phyloP scores from a whole-genome alignment of 1,284 basidiomycete genomes.

The Neonothopanus nambi region DNA sequence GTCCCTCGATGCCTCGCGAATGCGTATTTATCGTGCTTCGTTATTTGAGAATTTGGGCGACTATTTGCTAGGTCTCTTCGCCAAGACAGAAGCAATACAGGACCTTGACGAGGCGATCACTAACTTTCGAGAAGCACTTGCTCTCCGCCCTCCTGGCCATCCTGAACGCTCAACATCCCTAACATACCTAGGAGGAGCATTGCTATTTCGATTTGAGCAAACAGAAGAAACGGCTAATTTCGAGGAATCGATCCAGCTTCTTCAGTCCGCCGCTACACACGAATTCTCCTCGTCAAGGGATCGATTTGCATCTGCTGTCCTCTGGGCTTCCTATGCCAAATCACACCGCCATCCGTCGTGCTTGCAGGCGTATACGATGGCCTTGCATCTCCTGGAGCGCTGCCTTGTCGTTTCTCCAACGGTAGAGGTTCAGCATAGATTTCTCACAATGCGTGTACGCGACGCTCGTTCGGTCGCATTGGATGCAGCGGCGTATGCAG shows the following conservation, averaged over 20 bases:
- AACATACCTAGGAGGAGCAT: no score
- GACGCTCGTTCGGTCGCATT: conserved; percentile 15
- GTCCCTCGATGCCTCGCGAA: no score
- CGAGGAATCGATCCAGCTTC: neutral
- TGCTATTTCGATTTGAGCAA: no score
- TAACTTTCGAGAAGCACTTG: no score
- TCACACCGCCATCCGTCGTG: neutral
- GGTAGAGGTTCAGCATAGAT: conserved; percentile 15
- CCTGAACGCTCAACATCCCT: no score
- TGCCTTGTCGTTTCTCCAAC: conserved; percentile 2
- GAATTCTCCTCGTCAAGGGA: neutral
- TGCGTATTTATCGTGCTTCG: no score
- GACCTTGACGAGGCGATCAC: no score
- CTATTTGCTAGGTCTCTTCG: no score
- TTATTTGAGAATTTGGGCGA: no score
- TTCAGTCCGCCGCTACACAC: neutral
- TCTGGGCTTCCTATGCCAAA: neutral
- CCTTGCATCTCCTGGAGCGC: neutral
- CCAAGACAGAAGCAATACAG: no score
- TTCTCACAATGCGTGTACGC: neutral
- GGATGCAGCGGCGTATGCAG: conserved; percentile 36
- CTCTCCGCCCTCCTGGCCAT: no score
- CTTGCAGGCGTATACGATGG: neutral
- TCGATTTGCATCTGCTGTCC: neutral
- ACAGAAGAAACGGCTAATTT: no score